Evolutionary conservation across 2,329 filamentous ascomycete genomes (phyloP).

Genomic region (Fusarium continuum): DNA sequence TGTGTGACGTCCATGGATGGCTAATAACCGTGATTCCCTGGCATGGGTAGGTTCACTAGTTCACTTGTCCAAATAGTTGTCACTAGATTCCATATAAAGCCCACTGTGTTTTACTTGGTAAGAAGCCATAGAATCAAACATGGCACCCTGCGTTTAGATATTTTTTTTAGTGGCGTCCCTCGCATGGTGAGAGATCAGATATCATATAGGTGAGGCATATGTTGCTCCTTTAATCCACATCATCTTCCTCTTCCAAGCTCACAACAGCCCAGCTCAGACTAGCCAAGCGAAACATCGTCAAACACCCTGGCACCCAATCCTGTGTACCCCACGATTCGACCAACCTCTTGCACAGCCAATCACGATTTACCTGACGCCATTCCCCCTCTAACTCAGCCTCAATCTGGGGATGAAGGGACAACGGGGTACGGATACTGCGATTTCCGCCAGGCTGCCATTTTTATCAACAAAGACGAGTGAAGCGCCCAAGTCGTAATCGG

Average conservation of each 20-base stretch:
- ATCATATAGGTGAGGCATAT: neutral
- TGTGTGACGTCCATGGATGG: too few species aligned
- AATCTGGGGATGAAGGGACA: neutral
- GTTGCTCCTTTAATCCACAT: neutral
- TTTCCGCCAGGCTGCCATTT: neutral
- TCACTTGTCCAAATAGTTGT: too few species aligned
- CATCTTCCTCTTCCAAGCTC: neutral
- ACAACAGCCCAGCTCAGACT: neutral
- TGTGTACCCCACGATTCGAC: conserved; percentile 25
- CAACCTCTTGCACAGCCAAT: conserved; percentile 8
- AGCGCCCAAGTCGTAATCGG: neutral
- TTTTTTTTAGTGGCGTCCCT: too few species aligned
- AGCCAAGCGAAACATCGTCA: conserved; percentile 6
- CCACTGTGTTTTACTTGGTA: too few species aligned
- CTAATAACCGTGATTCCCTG: too few species aligned
- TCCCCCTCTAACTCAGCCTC: conserved; percentile 4
- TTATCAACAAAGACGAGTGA: neutral
- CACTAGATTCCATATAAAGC: too few species aligned
- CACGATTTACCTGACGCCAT: conserved; percentile 1
- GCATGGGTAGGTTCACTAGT: too few species aligned
- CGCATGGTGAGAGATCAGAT: too few species aligned
- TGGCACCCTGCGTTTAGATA: too few species aligned
- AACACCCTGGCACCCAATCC: conserved; percentile 1
- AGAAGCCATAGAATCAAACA: too few species aligned
- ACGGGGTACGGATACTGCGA: too few species aligned